Evolutionary conservation across 1,139 yeast genomes (phyloP), one percentile per base, ranked within the genome.

Genomic region (Blastobotrys apis): DNA sequence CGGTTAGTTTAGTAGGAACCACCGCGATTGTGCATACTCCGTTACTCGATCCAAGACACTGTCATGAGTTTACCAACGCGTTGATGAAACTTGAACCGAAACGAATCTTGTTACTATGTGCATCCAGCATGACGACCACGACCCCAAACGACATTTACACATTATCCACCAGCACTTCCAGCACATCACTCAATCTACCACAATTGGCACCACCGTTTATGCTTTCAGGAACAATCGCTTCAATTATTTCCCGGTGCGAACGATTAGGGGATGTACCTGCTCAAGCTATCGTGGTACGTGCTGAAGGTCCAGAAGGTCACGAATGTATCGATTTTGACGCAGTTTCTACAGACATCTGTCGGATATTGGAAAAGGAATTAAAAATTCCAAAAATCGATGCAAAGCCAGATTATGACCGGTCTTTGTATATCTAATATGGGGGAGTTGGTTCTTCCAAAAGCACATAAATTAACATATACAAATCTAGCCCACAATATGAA

Each of bases 281-380:
- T 2, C 33, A 44, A 1, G 63, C 57, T 1, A 37, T 61, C 15
- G 48, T 54, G 4, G 56, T 60, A 10, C 53, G 52, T 9, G 60
- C 57, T 10, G 65, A 60, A 33, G 65, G 65, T 5, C 62, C 60
- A 3, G 53, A 49, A 33, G 63, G 58, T 16, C 54, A 49, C 39
- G 65, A 61, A 33, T 46, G 49, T 12, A 46, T 60, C 5, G 59
- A 56, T 43, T 50, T 49, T 31, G 53, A 55, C 22, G 37, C 50
- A 29, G 44, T 52, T 10, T 39, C 44, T 9, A 36, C 33, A 30
- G 44, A 37, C 15, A 40, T 41, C 8, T 40, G 45, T 35, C 31
- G 31, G 27, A 41, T 33, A 12, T 41, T 42, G 29, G 31, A 23
- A 17, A 5, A 25, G n/a, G 10, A 16, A 15, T 25, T 39, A n/a